Evolutionary conservation across 306 rosid genomes (phyloP), one percentile per base, ranked within the genome.

Genomic region (Dalbergia oliveri): DNA sequence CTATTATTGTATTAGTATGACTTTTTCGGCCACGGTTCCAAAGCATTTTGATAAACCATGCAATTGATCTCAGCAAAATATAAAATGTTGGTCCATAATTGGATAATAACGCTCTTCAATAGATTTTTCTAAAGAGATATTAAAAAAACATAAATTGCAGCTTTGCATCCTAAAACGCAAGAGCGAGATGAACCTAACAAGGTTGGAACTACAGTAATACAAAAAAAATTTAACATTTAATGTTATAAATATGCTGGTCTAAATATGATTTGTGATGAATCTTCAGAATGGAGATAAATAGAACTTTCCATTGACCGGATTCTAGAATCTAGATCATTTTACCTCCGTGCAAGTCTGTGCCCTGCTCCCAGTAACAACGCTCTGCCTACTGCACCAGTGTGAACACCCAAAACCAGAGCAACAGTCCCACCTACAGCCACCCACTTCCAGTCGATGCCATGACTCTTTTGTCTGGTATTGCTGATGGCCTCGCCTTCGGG

Each of bases 361-460:
- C 97, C 99, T 72, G 93, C 99, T 81, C 98, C 98, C 77, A 96
- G 78, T 77, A 96, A 79, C 79, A 96, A 77, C 5, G 84, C 90
- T 77, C 91, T 91, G 70, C 98, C 99, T 79, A 96, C 85, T 6
- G 82, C 94, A 65, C 97, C 94, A 3, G 89, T 79, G 70, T 91
- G 98, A 84, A 95, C 86, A 74, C 99, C 99, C 86, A 89, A 93
- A 78, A 88, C 94, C 73, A 96, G 82, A 79, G 99, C 99, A 85
- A 91, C 92, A 15, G 99, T 75, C 50, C 98, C 99, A 74, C 99
- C 98, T 23, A 96, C 31, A 62, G 90, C 92, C 75, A 96, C 50
- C 99, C 99, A 96, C 86, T 93, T 96, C 98, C 99, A 96, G 86
- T 90, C 97, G 44, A 96, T 45, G 71, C 97, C 91, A 35, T 77